Conservation (phyloP, 140 eudicot genomes). For the Anethum foeniculum region DNA sequence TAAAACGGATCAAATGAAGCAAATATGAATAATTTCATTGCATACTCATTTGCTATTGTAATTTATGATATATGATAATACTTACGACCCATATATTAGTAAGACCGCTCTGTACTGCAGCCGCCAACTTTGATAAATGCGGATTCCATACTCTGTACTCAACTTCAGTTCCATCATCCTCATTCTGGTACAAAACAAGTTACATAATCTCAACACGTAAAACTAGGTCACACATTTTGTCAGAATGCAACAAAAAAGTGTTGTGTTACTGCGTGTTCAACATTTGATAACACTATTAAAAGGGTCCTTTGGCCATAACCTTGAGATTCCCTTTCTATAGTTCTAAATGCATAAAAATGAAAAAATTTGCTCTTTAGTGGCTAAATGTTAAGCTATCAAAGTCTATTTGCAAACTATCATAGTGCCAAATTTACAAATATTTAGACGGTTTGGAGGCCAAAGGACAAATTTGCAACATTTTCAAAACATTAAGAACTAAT, state of each 20-base stretch:
- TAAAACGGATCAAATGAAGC: neutral
- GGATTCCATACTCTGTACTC: neutral
- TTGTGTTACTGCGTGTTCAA: no score
- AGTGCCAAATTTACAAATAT: neutral
- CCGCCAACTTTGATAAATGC: neutral
- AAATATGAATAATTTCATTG: neutral
- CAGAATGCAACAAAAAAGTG: no score
- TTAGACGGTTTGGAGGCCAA: neutral
- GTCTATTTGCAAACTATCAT: neutral
- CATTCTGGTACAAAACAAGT: no score
- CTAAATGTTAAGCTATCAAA: no score
- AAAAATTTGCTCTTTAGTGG: no score
- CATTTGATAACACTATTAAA: no score
- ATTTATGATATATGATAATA: neutral
- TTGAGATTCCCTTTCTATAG: no score
- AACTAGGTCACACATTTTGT: no score
- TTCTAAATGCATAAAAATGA: no score
- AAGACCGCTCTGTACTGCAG: neutral
- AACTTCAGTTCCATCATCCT: neutral
- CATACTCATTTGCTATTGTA: neutral
- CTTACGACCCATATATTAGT: neutral
- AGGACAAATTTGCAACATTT: neutral
- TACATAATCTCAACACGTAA: no score
- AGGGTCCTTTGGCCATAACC: no score
- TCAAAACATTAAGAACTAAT: neutral